phyloP scores from a whole-genome alignment of 2,329 filamentous ascomycete species.

The Fusarium praegraminearum region DNA sequence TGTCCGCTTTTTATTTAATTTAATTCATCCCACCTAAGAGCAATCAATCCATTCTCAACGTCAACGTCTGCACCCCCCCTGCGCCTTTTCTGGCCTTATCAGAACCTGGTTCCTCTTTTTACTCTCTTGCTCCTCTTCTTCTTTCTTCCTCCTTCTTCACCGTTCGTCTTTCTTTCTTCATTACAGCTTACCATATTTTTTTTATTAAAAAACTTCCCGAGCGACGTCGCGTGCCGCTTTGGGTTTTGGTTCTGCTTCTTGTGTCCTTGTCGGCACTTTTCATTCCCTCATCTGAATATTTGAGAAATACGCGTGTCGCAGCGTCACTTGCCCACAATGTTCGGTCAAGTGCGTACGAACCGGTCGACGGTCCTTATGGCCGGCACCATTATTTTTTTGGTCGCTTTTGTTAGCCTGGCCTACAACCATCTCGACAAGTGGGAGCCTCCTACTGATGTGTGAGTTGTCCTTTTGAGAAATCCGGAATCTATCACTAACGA shows the following conservation, averaged over 20 bases:
- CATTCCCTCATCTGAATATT: slow-evolving; percentile 26
- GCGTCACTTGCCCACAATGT: slow-evolving; percentile 49
- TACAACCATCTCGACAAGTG: slow-evolving; percentile 52
- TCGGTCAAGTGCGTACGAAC: slow-evolving; percentile 50
- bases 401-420: slow-evolving; percentile 50
- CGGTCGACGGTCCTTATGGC: slow-evolving; percentile 48
- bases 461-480: slow-evolving; percentile 15
- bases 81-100: slow-evolving; percentile 32
- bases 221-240: slow-evolving; percentile 33
- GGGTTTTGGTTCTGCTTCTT: slow-evolving; percentile 37
- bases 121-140: slow-evolving; percentile 13
- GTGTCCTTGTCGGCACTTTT: slow-evolving; percentile 41
- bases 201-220: slow-evolving; percentile 1
- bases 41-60: slow-evolving; percentile 1
- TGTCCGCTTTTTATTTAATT: slow-evolving; percentile 40
- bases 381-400: slow-evolving; percentile 51
- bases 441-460: slow-evolving; percentile 45
- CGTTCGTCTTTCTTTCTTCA: slow-evolving; percentile 36
- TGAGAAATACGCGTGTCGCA: slow-evolving; percentile 3
- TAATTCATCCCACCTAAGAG: slow-evolving; percentile 31
- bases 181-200: slow-evolving; percentile 26
- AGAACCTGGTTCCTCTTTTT: slow-evolving; percentile 37
- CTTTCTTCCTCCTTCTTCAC: slow-evolving; percentile 26
- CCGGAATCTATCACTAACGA: slow-evolving; percentile 17
- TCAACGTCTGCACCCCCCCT: slow-evolving; percentile 5